A percentile compares a stretch with the other conserved stretches of the same genome.
These are phyloP conservation scores for Sarcodon sp. DNA, from an alignment of 768 basidiomycete genomes.

Conservation along the genomic window DNA sequence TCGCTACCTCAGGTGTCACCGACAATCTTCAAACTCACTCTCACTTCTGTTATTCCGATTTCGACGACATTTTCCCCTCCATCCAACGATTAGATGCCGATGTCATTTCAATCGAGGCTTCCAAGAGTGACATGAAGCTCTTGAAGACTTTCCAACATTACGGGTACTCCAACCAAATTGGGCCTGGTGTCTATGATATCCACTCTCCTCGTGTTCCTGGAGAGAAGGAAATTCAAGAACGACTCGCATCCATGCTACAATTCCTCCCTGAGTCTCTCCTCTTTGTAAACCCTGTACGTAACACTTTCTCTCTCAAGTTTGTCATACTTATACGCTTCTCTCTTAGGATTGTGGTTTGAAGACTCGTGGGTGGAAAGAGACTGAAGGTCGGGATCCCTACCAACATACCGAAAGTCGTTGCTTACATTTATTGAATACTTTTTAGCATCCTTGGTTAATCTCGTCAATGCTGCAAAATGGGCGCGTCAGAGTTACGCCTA, in stretches of 20 bases:
- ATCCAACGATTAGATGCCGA: conserved; percentile 96
- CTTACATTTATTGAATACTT: conserved; percentile 5
- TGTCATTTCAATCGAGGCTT: conserved; percentile 97
- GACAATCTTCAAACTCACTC: conserved; percentile 95
- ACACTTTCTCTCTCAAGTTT: conserved; percentile 1
- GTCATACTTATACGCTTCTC: conserved; percentile 1
- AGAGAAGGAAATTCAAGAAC: conserved; percentile 88
- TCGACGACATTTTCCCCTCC: conserved; percentile 96
- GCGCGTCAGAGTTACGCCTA: conserved; percentile 76
- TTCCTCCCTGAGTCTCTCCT: conserved; percentile 73
- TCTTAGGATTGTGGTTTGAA: conserved; percentile 88
- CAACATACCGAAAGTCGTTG: not conserved
- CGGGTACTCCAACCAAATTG: conserved; percentile 95
- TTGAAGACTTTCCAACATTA: conserved; percentile 90
- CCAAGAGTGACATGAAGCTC: conserved; percentile 98
- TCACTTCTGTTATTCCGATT: conserved; percentile 99
- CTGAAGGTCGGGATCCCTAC: conserved; percentile 42
- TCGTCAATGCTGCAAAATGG: conserved; percentile 89
- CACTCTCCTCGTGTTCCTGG: conserved; percentile 97
- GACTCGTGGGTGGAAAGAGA: conserved; percentile 98
- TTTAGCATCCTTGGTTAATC: conserved; percentile 63
- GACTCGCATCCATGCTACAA: conserved; percentile 71
- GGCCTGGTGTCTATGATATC: conserved; percentile 98
- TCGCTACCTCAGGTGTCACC: conserved; percentile 90
- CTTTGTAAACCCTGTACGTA: conserved; percentile 76